Evolutionary conservation across 2,329 filamentous ascomycete genomes (phyloP).

Genomic region (Daldinia sp.): DNA sequence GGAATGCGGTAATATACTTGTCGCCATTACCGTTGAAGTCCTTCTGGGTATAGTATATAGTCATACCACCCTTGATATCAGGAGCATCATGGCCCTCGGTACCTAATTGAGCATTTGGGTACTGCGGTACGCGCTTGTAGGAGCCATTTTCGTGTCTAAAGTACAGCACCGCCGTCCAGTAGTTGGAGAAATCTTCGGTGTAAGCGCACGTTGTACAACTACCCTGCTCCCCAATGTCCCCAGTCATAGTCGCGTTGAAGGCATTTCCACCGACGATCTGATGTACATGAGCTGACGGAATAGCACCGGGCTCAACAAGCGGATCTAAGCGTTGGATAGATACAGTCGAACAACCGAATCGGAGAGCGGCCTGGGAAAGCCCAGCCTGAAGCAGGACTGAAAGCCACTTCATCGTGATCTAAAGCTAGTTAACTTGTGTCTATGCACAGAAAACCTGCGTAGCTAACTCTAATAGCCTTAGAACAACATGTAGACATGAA

Average conservation of each 20-base stretch:
- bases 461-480: neutral
- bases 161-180: constrained; percentile 47
- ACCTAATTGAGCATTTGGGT: constrained; percentile 43
- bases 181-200: constrained; percentile 47
- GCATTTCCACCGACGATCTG: constrained; percentile 45
- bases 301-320: constrained; percentile 37
- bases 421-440: neutral
- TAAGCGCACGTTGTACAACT: constrained; percentile 37
- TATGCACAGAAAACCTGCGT: neutral
- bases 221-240: constrained; percentile 36
- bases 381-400: constrained; percentile 27
- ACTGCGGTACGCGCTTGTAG: constrained; percentile 47
- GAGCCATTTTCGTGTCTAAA: constrained; percentile 47
- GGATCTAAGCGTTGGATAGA: constrained; percentile 41
- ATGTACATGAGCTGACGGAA: constrained; percentile 41
- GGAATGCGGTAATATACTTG: constrained; percentile 58
- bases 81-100: constrained; percentile 30
- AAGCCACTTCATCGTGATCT: constrained; percentile 36
- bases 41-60: constrained; percentile 52
- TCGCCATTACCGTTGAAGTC: constrained; percentile 41
- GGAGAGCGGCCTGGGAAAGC: constrained; percentile 25
- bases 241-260: constrained; percentile 39
- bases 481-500: neutral
- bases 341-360: constrained; percentile 40
- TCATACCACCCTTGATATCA: constrained; percentile 46